phyloP scores from a whole-genome alignment of 495 filamentous ascomycete genomes.

The Pyrenula aspistea region DNA sequence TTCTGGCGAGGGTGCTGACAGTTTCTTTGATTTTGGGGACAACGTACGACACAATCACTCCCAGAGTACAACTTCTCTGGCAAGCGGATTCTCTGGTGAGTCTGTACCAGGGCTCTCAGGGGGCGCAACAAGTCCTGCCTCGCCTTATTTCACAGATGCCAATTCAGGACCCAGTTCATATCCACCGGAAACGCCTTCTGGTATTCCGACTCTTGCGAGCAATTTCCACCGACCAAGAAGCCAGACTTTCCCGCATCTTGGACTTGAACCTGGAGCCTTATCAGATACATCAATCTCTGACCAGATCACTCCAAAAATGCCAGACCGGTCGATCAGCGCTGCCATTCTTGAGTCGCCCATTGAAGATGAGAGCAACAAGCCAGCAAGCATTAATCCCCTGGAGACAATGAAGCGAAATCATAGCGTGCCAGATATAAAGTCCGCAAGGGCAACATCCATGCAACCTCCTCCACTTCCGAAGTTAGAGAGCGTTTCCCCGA shows the following conservation, averaged over 20 bases:
- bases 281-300: constrained; percentile 51
- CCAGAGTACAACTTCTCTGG: constrained; percentile 44
- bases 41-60: constrained; percentile 46
- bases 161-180: constrained; percentile 44
- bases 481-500: constrained; percentile 24
- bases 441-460: constrained; percentile 23
- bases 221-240: constrained; percentile 66
- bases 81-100: constrained; percentile 36
- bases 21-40: constrained; percentile 34
- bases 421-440: constrained; percentile 32
- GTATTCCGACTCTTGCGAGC: constrained; percentile 40
- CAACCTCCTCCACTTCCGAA: constrained; percentile 28
- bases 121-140: constrained; percentile 71
- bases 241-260: constrained; percentile 74
- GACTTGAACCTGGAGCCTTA: constrained; percentile 58
- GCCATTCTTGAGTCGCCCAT: constrained; percentile 62
- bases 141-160: constrained; percentile 63
- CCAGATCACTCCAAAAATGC: constrained; percentile 51
- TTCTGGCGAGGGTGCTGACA: constrained; percentile 36
- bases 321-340: constrained; percentile 29
- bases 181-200: constrained; percentile 50
- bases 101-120: constrained; percentile 54
- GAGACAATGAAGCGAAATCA: constrained; percentile 31
- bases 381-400: constrained; percentile 7
- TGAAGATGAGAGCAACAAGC: constrained; percentile 32